phyloP scores from a whole-genome alignment of 805 yeast genomes.

The Nakazawaea siamensis region DNA sequence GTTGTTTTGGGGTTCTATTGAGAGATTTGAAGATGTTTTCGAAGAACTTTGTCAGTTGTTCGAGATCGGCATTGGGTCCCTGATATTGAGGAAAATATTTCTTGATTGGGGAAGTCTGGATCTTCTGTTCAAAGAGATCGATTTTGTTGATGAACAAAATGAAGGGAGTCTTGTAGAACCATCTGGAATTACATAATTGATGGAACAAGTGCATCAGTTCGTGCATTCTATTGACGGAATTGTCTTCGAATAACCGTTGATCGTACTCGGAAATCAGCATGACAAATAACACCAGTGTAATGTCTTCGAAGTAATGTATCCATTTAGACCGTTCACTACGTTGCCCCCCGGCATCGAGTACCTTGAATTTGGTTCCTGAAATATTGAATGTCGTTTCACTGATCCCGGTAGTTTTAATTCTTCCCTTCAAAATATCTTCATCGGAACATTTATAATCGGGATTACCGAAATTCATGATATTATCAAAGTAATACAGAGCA shows the following conservation, averaged over 20 bases:
- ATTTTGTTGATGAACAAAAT: slow-evolving; percentile 84
- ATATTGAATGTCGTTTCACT: slow-evolving; percentile 77
- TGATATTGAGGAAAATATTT: slow-evolving; percentile 71
- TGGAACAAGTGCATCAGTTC: slow-evolving; percentile 84
- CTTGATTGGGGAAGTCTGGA: slow-evolving; percentile 55
- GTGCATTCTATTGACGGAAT: slow-evolving; percentile 79
- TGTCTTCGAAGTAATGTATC: slow-evolving; percentile 91
- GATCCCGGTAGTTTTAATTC: slow-evolving; percentile 94
- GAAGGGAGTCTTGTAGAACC: slow-evolving; percentile 83
- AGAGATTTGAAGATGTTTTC: slow-evolving; percentile 57
- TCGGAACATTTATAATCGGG: slow-evolving; percentile 65
- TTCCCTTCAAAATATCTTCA: slow-evolving; percentile 78
- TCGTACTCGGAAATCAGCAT: slow-evolving; percentile 89
- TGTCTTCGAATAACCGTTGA: slow-evolving; percentile 86
- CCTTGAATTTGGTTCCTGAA: slow-evolving; percentile 55
- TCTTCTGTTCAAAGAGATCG: slow-evolving; percentile 71
- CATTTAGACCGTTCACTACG: slow-evolving; percentile 85
- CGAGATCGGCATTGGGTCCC: slow-evolving; percentile 56
- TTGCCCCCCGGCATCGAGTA: slow-evolving; percentile 96
- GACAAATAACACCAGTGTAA: slow-evolving; percentile 82
- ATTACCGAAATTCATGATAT: slow-evolving; percentile 56
- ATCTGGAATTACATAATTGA: slow-evolving; percentile 72
- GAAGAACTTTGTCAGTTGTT: slow-evolving; percentile 63
- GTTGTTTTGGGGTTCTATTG: slow-evolving; percentile 60
- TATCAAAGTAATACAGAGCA: slow-evolving; percentile 73